Evolutionary conservation across 371 early-diverging fungal species (phyloP).

Genomic region (Phascolomyces articulosus): DNA sequence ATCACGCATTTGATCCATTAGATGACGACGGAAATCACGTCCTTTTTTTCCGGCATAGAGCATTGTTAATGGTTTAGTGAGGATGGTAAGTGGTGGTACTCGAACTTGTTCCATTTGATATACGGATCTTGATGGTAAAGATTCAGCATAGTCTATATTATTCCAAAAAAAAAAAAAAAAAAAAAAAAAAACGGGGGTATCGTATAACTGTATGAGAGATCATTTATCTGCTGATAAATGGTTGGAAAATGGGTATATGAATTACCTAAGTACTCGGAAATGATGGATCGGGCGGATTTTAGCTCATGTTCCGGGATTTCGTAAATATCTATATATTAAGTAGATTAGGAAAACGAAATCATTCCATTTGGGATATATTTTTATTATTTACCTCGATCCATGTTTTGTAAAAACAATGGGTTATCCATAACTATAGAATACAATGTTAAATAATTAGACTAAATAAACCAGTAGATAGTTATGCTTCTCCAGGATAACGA

Average conservation of each 20-base stretch:
- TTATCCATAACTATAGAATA: not conserved
- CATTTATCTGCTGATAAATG: no score
- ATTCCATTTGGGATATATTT: not conserved
- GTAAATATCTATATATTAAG: slow-evolving; percentile 27
- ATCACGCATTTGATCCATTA: slow-evolving; percentile 20
- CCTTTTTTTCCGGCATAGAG: slow-evolving; percentile 34
- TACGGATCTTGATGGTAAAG: slow-evolving; percentile 10
- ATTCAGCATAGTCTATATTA: slow-evolving; percentile 30
- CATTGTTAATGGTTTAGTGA: slow-evolving; percentile 39
- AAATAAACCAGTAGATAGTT: no score
- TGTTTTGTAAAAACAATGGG: slow-evolving; percentile 21
- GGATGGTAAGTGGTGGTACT: slow-evolving; percentile 36
- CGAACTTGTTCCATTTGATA: slow-evolving; percentile 6
- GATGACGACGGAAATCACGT: slow-evolving; percentile 35
- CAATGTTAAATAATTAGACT: not conserved
- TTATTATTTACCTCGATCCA: slow-evolving; percentile 30
- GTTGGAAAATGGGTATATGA: no score
- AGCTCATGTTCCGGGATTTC: slow-evolving; percentile 26
- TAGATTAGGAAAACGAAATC: not conserved
- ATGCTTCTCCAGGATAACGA: no score
- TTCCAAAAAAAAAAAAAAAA: no score
- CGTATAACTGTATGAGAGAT: no score
- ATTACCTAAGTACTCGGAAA: slow-evolving; percentile 28
- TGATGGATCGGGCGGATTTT: slow-evolving; percentile 39
- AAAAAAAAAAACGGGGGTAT: no score